These are phyloP conservation scores for Macrotyloma uniflorum DNA, from an alignment of 306 rosid species.

Conservation along the genomic window DNA sequence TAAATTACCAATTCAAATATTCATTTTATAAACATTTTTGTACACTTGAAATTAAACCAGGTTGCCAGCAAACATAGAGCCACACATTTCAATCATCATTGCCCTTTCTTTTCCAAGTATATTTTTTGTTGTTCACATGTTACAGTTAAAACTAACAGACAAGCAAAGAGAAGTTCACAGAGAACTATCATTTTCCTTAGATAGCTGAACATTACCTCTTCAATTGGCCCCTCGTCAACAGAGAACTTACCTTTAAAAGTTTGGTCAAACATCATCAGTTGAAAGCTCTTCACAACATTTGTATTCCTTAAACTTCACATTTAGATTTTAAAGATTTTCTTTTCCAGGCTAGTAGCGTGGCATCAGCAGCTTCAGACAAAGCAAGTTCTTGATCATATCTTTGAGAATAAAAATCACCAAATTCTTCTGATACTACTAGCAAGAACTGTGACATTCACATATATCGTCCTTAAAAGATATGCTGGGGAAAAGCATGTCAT, in stretches of 20 bases:
- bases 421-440: slow-evolving; percentile 63
- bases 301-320: neutral
- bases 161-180: neutral
- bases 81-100: neutral
- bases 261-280: too few species aligned
- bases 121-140: neutral
- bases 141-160: neutral
- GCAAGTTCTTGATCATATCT: slow-evolving; percentile 60
- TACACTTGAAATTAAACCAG: neutral
- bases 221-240: neutral
- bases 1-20: neutral
- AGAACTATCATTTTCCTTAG: neutral
- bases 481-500: neutral
- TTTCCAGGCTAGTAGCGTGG: neutral
- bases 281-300: neutral
- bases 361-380: slow-evolving; percentile 57
- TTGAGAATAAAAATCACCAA: slow-evolving; percentile 37
- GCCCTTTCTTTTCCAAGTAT: neutral
- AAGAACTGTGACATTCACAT: slow-evolving; percentile 55
- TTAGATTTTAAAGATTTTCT: neutral
- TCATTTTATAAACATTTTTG: neutral
- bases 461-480: neutral
- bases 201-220: neutral
- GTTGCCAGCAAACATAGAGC: neutral
- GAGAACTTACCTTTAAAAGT: neutral